Conservation (phyloP, 2,329 filamentous ascomycete genomes). For the Paecilomyces sp. region DNA sequence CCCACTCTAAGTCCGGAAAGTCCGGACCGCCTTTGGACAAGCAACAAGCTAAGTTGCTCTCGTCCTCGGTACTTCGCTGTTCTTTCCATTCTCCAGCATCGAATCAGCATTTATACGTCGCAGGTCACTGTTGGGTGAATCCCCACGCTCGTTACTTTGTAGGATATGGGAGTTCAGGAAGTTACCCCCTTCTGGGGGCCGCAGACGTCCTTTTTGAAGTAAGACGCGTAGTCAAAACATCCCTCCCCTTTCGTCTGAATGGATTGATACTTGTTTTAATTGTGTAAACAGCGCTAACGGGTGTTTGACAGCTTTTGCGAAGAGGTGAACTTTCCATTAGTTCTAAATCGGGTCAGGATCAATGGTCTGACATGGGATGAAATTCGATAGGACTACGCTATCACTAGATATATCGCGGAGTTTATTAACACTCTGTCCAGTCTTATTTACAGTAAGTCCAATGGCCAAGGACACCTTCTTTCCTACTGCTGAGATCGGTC, state of each 20-base stretch:
- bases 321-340: background rate
- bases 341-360: background rate
- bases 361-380: background rate
- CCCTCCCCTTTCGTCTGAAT: background rate
- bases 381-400: conserved; percentile 27
- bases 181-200: background rate
- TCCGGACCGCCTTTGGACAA: background rate
- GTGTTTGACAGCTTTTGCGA: background rate
- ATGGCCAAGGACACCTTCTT: conserved; percentile 7
- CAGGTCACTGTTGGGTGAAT: background rate
- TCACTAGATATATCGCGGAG: conserved; percentile 39
- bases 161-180: background rate
- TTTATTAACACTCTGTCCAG: conserved; percentile 42
- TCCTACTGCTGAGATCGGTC: background rate
- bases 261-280: background rate
- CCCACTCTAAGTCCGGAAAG: background rate
- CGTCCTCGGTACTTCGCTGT: background rate
- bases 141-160: background rate
- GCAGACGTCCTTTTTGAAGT: background rate
- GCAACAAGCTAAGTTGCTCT: background rate
- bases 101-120: background rate
- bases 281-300: background rate
- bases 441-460: conserved; percentile 16
- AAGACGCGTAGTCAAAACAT: background rate
- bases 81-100: background rate